These are phyloP conservation scores for Aspergillus puulaauensis DNA, from an alignment of 2,329 filamentous ascomycete species.

Conservation along the genomic window DNA sequence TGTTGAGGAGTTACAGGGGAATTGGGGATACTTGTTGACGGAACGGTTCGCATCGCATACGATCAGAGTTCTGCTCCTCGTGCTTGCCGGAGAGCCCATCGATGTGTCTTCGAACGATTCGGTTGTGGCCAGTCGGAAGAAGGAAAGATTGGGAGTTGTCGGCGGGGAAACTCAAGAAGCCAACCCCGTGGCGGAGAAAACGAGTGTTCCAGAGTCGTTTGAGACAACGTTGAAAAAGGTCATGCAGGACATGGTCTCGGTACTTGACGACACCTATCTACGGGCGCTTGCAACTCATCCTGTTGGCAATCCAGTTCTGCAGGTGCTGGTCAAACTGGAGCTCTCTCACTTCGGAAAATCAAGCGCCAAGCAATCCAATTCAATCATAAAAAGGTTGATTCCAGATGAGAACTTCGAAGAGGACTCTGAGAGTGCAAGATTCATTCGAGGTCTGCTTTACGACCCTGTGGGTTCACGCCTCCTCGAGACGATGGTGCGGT, in stretches of 20 bases:
- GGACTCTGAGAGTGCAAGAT: constrained; percentile 70
- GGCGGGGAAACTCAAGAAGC: constrained; percentile 53
- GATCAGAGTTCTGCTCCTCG: constrained; percentile 78
- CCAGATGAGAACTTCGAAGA: constrained; percentile 77
- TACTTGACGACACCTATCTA: constrained; percentile 75
- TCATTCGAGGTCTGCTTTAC: constrained; percentile 84
- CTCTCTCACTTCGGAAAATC: constrained; percentile 70
- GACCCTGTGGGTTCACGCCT: constrained; percentile 87
- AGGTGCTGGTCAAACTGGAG: constrained; percentile 84
- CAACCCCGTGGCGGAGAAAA: constrained; percentile 45
- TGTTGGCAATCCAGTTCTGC: constrained; percentile 89
- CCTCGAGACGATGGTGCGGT: constrained; percentile 79
- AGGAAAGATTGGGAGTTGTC: constrained; percentile 73
- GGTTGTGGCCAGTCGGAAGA: constrained; percentile 86
- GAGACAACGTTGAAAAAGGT: constrained; percentile 75
- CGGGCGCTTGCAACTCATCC: constrained; percentile 83
- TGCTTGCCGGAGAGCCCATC: constrained; percentile 80
- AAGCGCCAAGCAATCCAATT: constrained; percentile 62
- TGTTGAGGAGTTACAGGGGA: constrained; percentile 82
- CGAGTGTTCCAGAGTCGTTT: constrained; percentile 75
- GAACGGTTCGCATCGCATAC: constrained; percentile 90
- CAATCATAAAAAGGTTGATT: constrained; percentile 73
- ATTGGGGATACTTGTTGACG: constrained; percentile 79
- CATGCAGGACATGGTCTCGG: constrained; percentile 71
- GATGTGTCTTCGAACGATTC: constrained; percentile 68